A percentile compares a stretch with the other conserved stretches of the same genome.
Conservation (phyloP, 129 eudicot genomes). For the Heracleum sosnowskyi region DNA sequence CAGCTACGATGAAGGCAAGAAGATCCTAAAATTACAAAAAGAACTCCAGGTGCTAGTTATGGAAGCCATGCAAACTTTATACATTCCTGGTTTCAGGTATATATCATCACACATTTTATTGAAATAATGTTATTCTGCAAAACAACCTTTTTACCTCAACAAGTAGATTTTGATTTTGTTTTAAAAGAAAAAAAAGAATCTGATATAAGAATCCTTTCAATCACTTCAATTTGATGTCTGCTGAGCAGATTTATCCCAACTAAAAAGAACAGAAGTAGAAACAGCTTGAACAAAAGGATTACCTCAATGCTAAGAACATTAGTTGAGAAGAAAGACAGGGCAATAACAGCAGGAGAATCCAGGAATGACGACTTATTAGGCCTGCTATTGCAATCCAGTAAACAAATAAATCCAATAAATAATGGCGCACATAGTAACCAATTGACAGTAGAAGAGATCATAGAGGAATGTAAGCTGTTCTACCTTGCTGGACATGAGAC, state of each 20-base stretch:
- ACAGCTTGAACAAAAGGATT: conserved; percentile 27
- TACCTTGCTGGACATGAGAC: conserved; percentile 56
- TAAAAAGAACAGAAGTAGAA: conserved; percentile 35
- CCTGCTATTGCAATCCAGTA: conserved; percentile 34
- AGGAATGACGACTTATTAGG: conserved; percentile 35
- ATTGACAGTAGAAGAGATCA: conserved; percentile 29
- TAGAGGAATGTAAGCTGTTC: conserved; percentile 49
- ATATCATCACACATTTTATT: background rate
- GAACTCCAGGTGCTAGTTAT: conserved; percentile 27
- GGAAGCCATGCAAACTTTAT: conserved; percentile 31
- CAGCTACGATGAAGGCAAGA: conserved; percentile 39
- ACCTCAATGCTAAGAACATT: conserved; percentile 35
- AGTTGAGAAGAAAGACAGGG: conserved; percentile 25
- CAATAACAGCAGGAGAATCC: conserved; percentile 17
- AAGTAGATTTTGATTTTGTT: background rate
- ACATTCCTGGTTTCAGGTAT: conserved; percentile 56
- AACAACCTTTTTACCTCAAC: background rate
- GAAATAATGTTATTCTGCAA: background rate
- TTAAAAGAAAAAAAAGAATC: background rate
- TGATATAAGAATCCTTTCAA: background rate
- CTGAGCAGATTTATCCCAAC: conserved; percentile 45
- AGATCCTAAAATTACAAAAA: conserved; percentile 36
- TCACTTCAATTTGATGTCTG: background rate
- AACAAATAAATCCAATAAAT: conserved; percentile 10
- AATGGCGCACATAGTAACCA: conserved; percentile 5